Evolutionary conservation across 192 early-diverging fungal genomes (phyloP), one percentile per base, ranked within the genome.

Genomic region (Coemansia umbellata): DNA sequence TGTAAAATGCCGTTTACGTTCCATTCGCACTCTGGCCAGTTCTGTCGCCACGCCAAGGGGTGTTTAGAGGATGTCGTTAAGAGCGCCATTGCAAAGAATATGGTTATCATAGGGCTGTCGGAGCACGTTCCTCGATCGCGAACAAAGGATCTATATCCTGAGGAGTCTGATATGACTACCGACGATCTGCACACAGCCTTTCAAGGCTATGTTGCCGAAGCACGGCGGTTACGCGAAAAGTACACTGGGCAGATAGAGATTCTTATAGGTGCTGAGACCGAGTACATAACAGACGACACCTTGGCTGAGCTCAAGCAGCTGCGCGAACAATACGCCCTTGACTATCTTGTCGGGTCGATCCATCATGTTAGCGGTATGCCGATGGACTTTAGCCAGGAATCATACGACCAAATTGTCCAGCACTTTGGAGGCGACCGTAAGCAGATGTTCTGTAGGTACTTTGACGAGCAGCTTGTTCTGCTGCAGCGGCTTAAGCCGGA

Each of bases 1-100:
- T 14, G 4, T 10, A 31, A 21, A 32, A 89, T 92, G 86, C 84
- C 86, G 23, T 84, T 95, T 63, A 91, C 90, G 3, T 81, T 86
- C 45, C 96, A 99, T 58, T 86, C 88, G 10, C 96, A 99, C 63
- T 94, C 92, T 1, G 96, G 96, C 4, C 88, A 95, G 78, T 97
- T 91, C 81, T 99, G 96, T 65, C 77, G 80, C 31, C 96, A 99
- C 62, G 96, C 91, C 28, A 77, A 84, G 17, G 96, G 94, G 17
- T 75, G 59, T 8, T 79, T 99, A 6, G 92, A 96, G 54, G 80
- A 85, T 17, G 87, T 93, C 0, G 83, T 99, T 11, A 53, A 78
- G 42, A 59, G 74, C n/a, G 96, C 94, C 26, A 83, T 91, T 36
- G 55, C 60, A n/a, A 73, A 81, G 24, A 73, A 78, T 11, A 94